Conservation (phyloP, 2,329 filamentous ascomycete genomes). For the Aspergillus bombycis region DNA sequence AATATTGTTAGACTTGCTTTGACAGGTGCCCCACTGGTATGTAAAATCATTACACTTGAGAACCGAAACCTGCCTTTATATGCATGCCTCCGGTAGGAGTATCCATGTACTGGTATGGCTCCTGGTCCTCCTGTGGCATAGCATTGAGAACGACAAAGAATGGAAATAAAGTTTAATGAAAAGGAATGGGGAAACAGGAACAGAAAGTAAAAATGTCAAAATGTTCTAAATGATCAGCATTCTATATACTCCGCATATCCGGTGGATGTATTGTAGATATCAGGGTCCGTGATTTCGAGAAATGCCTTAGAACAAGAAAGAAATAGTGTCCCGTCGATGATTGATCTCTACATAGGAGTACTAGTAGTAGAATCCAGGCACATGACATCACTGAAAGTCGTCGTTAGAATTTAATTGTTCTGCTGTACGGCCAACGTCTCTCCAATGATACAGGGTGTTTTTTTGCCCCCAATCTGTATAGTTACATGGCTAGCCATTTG, state of each 20-base stretch:
- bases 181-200: neutral
- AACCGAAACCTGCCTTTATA: neutral
- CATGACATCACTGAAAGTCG: neutral
- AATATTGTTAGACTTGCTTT: conserved; percentile 1
- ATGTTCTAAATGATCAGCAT: neutral
- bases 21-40: conserved; percentile 7
- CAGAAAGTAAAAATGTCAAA: neutral
- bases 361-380: neutral
- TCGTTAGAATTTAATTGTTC: neutral
- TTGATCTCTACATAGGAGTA: neutral
- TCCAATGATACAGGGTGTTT: neutral
- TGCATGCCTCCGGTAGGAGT: neutral
- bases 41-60: neutral
- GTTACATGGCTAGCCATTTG: conserved; percentile 4
- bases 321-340: too few species aligned
- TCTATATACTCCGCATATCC: neutral
- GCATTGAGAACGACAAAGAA: neutral
- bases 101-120: neutral
- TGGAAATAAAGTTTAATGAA: neutral
- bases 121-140: neutral
- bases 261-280: neutral
- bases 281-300: neutral
- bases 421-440: neutral
- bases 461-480: conserved; percentile 2
- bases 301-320: too few species aligned